phyloP scores from a whole-genome alignment of 78 protist species.

The Cavenderia fasciculata region DNA sequence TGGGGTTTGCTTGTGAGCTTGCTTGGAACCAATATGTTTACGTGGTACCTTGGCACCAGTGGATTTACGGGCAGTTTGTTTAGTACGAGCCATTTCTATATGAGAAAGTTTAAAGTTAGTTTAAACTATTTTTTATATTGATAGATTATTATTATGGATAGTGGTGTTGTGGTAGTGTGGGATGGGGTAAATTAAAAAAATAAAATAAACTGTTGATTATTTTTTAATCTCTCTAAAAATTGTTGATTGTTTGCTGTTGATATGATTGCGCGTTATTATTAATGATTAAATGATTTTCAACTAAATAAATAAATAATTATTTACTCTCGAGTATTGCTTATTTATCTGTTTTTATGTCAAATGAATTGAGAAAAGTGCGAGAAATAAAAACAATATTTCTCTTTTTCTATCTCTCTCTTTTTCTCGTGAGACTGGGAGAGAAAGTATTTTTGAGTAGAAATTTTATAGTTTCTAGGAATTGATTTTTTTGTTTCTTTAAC shows the following conservation, averaged over 20 bases:
- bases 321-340: no score
- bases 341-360: no score
- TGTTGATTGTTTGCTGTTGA: background rate
- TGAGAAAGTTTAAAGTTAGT: no score
- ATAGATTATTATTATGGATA: background rate
- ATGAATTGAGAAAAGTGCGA: background rate
- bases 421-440: background rate
- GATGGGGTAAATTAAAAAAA: no score
- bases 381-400: constrained; percentile 8
- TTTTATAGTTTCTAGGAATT: background rate
- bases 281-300: no score
- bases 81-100: constrained; percentile 93
- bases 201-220: no score
- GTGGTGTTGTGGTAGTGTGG: background rate
- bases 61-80: constrained; percentile 96
- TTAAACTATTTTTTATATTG: background rate
- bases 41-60: constrained; percentile 96
- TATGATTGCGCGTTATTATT: no score
- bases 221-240: background rate
- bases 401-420: background rate
- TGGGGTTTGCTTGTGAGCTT: constrained; percentile 80
- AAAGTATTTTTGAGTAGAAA: background rate
- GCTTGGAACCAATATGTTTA: constrained; percentile 77
- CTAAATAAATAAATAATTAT: no score
- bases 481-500: background rate